Percentiles rank a stretch among this genome's conserved stretches.
phyloP scores from a whole-genome alignment of 345 rosid genomes.

The Rhodamnia rubescens region DNA sequence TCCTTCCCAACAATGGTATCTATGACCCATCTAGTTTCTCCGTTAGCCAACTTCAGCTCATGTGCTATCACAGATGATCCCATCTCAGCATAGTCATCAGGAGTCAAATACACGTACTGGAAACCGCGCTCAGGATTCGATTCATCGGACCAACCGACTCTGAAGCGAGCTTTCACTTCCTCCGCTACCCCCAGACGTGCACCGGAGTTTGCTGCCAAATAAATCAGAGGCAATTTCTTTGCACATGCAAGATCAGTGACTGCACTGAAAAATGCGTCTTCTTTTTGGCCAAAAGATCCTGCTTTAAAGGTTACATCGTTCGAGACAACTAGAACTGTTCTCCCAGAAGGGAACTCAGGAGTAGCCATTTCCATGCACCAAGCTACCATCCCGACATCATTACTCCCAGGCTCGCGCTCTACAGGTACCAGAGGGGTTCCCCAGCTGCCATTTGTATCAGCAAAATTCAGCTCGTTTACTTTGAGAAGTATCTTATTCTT shows the following conservation, averaged over 20 bases:
- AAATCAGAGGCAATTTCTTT: constrained; percentile 80
- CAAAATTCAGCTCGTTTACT: constrained; percentile 74
- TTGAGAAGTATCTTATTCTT: constrained; percentile 38
- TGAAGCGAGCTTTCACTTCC: constrained; percentile 85
- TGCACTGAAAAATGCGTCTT: constrained; percentile 93
- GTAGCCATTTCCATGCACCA: constrained; percentile 90
- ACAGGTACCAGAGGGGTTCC: constrained; percentile 58
- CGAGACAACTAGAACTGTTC: constrained; percentile 62
- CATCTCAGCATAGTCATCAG: constrained; percentile 62
- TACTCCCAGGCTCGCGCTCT: constrained; percentile 65
- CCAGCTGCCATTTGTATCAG: constrained; percentile 48
- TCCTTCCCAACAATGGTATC: constrained; percentile 95
- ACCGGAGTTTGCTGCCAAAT: constrained; percentile 98
- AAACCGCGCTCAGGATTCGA: constrained; percentile 80
- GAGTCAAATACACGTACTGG: constrained; percentile 74
- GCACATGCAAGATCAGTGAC: constrained; percentile 90
- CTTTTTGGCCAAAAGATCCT: constrained; percentile 97
- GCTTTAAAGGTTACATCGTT: constrained; percentile 98
- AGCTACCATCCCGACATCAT: constrained; percentile 96
- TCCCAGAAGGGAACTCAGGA: constrained; percentile 94
- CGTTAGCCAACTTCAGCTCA: constrained; percentile 62
- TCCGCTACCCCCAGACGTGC: constrained; percentile 97
- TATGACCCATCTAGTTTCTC: constrained; percentile 86
- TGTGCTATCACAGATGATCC: constrained; percentile 82
- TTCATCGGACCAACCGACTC: constrained; percentile 95